phyloP scores from a whole-genome alignment of 306 rosid genomes.

The Abrus precatorius region DNA sequence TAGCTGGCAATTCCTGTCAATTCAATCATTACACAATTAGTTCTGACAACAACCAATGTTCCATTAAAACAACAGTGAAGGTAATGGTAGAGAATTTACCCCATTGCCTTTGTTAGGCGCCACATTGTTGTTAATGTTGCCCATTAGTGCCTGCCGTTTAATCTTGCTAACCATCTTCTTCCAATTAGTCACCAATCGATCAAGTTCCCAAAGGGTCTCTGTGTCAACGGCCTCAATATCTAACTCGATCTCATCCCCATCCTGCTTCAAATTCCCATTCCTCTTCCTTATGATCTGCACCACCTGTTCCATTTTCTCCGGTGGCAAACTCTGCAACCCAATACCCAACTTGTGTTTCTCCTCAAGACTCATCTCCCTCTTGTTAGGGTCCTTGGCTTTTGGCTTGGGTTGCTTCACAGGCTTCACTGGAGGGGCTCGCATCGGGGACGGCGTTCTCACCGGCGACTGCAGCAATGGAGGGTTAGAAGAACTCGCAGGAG shows the following conservation, averaged over 20 bases:
- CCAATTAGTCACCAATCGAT: conserved; percentile 88
- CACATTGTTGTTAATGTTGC: conserved; percentile 41
- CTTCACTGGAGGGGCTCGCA: conserved; percentile 67
- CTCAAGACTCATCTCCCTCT: conserved; percentile 92
- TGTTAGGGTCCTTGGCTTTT: conserved; percentile 89
- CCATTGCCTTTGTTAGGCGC: conserved; percentile 58
- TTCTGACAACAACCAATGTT: neutral
- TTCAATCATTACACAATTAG: conserved; percentile 3
- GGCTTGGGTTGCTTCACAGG: conserved; percentile 95
- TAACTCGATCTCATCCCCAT: conserved; percentile 97
- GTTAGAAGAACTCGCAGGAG: conserved; percentile 66
- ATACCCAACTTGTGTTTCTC: conserved; percentile 91
- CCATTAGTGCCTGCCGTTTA: conserved; percentile 84
- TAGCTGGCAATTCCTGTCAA: conserved; percentile 57
- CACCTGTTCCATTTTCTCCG: conserved; percentile 97
- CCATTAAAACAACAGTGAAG: neutral
- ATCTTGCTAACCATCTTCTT: conserved; percentile 95
- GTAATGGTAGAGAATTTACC: conserved; percentile 56
- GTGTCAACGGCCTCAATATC: conserved; percentile 94
- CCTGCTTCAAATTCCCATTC: conserved; percentile 92
- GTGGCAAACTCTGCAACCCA: conserved; percentile 91
- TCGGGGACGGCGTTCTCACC: conserved; percentile 70
- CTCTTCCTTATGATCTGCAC: conserved; percentile 90
- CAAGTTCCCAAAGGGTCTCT: conserved; percentile 99
- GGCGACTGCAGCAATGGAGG: conserved; percentile 72